Percentiles rank a stretch among this genome's conserved stretches.
Evolutionary conservation across 2,329 filamentous ascomycete genomes (phyloP).

Genomic region (Colletotrichum sp.): DNA sequence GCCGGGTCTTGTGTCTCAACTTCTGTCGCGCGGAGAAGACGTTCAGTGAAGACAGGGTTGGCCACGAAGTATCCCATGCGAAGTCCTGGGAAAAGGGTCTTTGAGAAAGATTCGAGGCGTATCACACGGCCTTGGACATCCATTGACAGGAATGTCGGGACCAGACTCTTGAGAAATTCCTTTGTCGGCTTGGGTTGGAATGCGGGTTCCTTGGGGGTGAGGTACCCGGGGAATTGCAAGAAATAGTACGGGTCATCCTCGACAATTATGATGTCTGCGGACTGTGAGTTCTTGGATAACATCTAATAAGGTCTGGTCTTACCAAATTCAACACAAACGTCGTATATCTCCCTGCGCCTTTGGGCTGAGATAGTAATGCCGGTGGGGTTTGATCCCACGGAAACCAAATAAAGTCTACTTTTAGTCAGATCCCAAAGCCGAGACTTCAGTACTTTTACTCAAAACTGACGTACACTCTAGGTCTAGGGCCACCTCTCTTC

Average conservation of each 20-base stretch:
- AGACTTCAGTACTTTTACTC: background rate
- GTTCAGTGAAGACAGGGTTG: slow-evolving; percentile 31
- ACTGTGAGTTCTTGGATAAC: slow-evolving; percentile 43
- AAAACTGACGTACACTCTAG: slow-evolving; percentile 14
- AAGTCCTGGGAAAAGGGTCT: slow-evolving; percentile 62
- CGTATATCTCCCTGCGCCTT: slow-evolving; percentile 65
- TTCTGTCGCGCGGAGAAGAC: slow-evolving; percentile 32
- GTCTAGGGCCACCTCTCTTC: slow-evolving; percentile 8
- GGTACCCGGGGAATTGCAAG: slow-evolving; percentile 41
- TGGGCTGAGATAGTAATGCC: slow-evolving; percentile 66
- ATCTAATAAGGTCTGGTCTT: slow-evolving; percentile 65
- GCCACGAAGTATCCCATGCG: slow-evolving; percentile 69
- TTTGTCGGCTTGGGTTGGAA: background rate
- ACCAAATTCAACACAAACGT: slow-evolving; percentile 32
- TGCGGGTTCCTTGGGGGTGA: background rate
- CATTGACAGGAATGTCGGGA: slow-evolving; percentile 27
- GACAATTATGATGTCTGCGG: slow-evolving; percentile 56
- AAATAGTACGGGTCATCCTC: slow-evolving; percentile 62
- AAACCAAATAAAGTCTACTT: slow-evolving; percentile 28
- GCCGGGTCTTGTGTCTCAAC: slow-evolving; percentile 72
- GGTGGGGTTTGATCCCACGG: slow-evolving; percentile 73
- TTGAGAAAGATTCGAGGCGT: slow-evolving; percentile 28
- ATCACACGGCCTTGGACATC: slow-evolving; percentile 30
- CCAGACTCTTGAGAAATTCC: slow-evolving; percentile 23
- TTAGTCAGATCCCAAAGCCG: background rate